Percentiles rank a stretch among this genome's conserved stretches.
Conservation (phyloP, 2,329 filamentous ascomycete genomes). For the Trichoderma lentiforme region DNA sequence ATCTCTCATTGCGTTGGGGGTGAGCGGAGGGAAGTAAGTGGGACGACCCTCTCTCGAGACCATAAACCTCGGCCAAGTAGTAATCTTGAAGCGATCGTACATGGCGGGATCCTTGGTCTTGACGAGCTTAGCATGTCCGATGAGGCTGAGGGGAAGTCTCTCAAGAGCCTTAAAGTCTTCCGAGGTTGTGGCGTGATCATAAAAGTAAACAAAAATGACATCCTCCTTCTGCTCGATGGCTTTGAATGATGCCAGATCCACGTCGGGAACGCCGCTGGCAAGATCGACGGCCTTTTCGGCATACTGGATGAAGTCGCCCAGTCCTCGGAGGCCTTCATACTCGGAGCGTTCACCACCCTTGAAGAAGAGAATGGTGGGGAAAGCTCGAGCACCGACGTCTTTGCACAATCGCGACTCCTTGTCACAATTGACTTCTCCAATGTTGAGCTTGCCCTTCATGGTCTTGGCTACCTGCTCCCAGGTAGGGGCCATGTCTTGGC, state of each 20-base stretch:
- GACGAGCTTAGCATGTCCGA: slow-evolving; percentile 88
- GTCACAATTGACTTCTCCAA: slow-evolving; percentile 96
- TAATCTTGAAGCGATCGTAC: slow-evolving; percentile 85
- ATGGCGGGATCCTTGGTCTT: slow-evolving; percentile 80
- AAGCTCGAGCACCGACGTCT: slow-evolving; percentile 74
- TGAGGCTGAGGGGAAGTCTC: slow-evolving; percentile 78
- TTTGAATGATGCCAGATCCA: slow-evolving; percentile 72
- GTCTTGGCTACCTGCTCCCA: slow-evolving; percentile 89
- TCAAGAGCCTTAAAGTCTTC: slow-evolving; percentile 92
- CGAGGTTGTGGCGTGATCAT: slow-evolving; percentile 87
- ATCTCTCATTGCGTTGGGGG: slow-evolving; percentile 90
- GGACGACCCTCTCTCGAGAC: slow-evolving; percentile 86
- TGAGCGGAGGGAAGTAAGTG: slow-evolving; percentile 83
- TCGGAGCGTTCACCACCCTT: slow-evolving; percentile 87
- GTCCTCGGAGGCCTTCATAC: slow-evolving; percentile 84
- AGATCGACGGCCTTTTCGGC: slow-evolving; percentile 82
- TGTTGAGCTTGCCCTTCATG: slow-evolving; percentile 84
- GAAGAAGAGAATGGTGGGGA: slow-evolving; percentile 91
- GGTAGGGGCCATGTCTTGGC: slow-evolving; percentile 84
- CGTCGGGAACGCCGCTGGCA: slow-evolving; percentile 72
- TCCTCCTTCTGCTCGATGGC: slow-evolving; percentile 88
- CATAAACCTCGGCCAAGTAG: slow-evolving; percentile 90
- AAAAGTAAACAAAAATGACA: slow-evolving; percentile 96
- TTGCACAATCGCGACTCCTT: slow-evolving; percentile 84
- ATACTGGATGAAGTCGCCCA: slow-evolving; percentile 86